phyloP scores from a whole-genome alignment of 176 grass and related monocot genomes.

The Carex cristatella region DNA sequence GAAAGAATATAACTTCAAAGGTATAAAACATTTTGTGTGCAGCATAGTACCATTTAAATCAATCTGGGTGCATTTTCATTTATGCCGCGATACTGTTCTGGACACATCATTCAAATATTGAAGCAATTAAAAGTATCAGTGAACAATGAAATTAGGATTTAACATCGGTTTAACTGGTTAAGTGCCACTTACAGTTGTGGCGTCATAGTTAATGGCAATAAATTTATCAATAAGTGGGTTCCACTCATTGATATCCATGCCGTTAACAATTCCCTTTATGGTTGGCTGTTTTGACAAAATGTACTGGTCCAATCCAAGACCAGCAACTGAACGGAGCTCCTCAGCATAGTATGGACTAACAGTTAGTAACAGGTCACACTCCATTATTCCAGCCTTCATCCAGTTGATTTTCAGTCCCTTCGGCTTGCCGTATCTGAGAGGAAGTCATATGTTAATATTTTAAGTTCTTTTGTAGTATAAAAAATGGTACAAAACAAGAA shows the following conservation, averaged over 20 bases:
- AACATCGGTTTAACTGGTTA: neutral
- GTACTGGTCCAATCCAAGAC: constrained; percentile 66
- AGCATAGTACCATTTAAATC: neutral
- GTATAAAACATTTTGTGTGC: neutral
- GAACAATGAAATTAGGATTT: neutral
- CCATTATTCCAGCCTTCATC: constrained; percentile 82
- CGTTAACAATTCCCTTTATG: constrained; percentile 83
- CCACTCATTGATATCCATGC: constrained; percentile 96
- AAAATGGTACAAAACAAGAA: neutral
- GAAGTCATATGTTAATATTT: neutral
- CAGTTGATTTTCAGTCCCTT: constrained; percentile 92
- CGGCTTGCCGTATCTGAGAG: constrained; percentile 56
- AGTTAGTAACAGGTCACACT: constrained; percentile 57
- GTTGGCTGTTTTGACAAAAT: constrained; percentile 38
- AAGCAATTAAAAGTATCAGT: neutral
- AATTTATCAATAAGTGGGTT: constrained; percentile 71
- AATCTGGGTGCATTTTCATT: neutral
- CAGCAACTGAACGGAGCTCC: constrained; percentile 64
- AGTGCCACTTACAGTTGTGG: constrained; percentile 46
- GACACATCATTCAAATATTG: neutral
- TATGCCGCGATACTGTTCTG: neutral
- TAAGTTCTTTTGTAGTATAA: neutral
- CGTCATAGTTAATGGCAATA: constrained; percentile 57
- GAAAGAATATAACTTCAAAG: constrained; percentile 8
- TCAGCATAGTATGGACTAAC: constrained; percentile 87